These are phyloP conservation scores for Chlorella sp. DNA, from an alignment of 139 green algal species.

Conservation along the genomic window DNA sequence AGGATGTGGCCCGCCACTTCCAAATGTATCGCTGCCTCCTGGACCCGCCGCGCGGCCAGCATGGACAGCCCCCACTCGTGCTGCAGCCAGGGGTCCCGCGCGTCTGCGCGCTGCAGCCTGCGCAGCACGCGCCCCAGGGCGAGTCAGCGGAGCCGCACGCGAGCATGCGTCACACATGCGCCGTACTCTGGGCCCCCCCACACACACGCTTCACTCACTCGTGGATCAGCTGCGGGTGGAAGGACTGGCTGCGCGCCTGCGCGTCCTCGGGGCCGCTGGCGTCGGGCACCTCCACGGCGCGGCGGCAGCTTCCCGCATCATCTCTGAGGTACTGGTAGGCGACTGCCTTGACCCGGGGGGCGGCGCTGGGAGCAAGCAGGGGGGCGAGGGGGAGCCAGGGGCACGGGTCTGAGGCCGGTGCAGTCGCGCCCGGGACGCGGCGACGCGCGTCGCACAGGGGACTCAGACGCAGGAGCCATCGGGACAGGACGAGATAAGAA, in stretches of 20 bases:
- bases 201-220: background rate
- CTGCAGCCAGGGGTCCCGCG: slow-evolving; percentile 76
- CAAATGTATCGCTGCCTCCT: slow-evolving; percentile 34
- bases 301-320: slow-evolving; percentile 12
- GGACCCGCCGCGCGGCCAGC: slow-evolving; percentile 6
- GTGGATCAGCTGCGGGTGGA: slow-evolving; percentile 37
- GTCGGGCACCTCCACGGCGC: background rate
- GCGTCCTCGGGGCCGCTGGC: background rate
- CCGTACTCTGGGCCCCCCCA: background rate
- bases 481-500: background rate
- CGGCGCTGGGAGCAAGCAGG: background rate
- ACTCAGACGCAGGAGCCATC: background rate
- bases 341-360: background rate
- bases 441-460: background rate
- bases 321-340: slow-evolving; percentile 37
- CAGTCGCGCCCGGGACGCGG: background rate
- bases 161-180: background rate
- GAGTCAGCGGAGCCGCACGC: background rate
- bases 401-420: background rate
- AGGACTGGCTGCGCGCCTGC: slow-evolving; percentile 8
- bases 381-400: background rate
- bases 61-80: slow-evolving; percentile 66
- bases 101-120: slow-evolving; percentile 59
- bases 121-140: background rate
- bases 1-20: slow-evolving; percentile 33